Conservation (phyloP, 2,329 filamentous ascomycete genomes). For the Basipetospora sp. region DNA sequence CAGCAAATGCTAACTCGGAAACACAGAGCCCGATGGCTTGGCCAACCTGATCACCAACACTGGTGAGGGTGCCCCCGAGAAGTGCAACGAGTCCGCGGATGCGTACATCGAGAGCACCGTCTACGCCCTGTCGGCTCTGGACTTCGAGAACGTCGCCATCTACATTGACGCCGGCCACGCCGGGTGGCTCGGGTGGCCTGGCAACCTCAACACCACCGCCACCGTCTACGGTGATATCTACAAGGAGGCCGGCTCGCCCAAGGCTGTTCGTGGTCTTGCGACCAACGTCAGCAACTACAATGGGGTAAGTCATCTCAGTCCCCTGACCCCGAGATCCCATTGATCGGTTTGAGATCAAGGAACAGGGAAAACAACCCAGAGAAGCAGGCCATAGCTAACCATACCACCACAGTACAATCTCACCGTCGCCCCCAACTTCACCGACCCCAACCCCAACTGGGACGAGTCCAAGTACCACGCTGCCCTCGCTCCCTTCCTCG, state of each 20-base stretch:
- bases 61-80: conserved; percentile 29
- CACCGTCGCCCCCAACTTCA: conserved; percentile 28
- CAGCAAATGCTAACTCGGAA: too few species aligned
- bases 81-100: conserved; percentile 32
- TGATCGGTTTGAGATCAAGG: too few species aligned
- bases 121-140: conserved; percentile 36
- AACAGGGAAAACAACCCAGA: not conserved
- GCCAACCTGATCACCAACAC: conserved; percentile 44
- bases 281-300: conserved; percentile 49
- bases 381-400: not conserved
- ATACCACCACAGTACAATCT: conserved; percentile 20
- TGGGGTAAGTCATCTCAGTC: conserved; percentile 11
- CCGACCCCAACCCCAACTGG: conserved; percentile 29
- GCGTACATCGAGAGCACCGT: conserved; percentile 35
- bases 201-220: conserved; percentile 35
- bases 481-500: conserved; percentile 51
- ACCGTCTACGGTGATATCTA: conserved; percentile 32
- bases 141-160: conserved; percentile 42
- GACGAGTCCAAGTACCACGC: conserved; percentile 42
- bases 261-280: conserved; percentile 36
- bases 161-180: conserved; percentile 44
- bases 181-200: conserved; percentile 44
- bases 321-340: too few species aligned
- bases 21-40: conserved; percentile 43
- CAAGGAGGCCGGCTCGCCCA: conserved; percentile 33